phyloP scores from a whole-genome alignment of 2,329 filamentous ascomycete genomes.

The Trichoderma asperellum region DNA sequence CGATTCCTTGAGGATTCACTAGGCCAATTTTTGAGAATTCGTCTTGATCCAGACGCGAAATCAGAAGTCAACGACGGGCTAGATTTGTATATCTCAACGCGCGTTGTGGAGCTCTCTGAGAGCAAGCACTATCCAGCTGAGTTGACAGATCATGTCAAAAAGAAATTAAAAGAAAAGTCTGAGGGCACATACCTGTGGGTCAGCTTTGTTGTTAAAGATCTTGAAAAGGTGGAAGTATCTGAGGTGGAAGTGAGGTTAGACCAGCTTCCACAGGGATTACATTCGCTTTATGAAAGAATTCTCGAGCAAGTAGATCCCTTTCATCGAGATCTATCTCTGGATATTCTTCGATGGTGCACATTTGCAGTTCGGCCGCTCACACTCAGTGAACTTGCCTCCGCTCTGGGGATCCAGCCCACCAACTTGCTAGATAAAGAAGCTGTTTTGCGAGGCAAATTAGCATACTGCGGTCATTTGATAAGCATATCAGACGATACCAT shows the following conservation, averaged over 20 bases:
- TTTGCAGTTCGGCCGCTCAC: background rate
- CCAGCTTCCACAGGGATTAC: background rate
- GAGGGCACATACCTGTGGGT: constrained; percentile 3
- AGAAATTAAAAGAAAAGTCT: background rate
- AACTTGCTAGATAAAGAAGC: background rate
- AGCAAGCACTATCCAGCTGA: background rate
- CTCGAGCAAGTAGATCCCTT: background rate
- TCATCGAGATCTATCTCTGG: background rate
- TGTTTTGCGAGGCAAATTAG: background rate
- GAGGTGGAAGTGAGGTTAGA: background rate
- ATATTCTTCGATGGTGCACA: constrained; percentile 1
- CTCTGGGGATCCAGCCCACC: background rate
- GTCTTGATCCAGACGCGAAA: background rate
- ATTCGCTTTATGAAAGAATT: background rate
- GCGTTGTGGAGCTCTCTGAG: background rate
- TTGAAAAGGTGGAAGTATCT: background rate
- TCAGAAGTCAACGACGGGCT: background rate
- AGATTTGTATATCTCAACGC: background rate
- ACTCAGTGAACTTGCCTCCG: background rate
- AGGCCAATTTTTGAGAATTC: background rate
- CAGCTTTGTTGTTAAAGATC: background rate
- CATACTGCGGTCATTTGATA: background rate
- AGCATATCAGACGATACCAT: background rate
- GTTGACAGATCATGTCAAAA: background rate
- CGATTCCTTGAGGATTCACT: background rate